A percentile compares a stretch with the other conserved stretches of the same genome.
These are phyloP conservation scores for Aspergillus sp. DNA, from an alignment of 2,329 filamentous ascomycete genomes.

Conservation along the genomic window DNA sequence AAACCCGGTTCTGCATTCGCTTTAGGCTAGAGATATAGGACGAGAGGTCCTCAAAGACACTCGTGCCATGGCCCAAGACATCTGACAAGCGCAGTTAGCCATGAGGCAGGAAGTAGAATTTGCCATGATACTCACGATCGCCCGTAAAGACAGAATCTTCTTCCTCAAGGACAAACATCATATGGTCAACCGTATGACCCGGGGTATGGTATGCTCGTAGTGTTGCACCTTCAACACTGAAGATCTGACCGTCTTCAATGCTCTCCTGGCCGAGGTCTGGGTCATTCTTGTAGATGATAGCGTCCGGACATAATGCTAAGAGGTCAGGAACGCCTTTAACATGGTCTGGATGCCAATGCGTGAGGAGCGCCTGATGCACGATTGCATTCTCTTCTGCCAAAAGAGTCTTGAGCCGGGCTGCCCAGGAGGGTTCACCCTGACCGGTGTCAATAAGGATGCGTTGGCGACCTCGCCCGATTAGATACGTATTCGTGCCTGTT, in stretches of 20 bases:
- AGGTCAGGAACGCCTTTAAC: conserved; percentile 74
- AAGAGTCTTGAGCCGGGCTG: conserved; percentile 62
- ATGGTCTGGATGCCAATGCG: conserved; percentile 93
- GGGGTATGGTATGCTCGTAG: conserved; percentile 68
- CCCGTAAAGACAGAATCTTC: conserved; percentile 84
- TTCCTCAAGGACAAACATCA: conserved; percentile 74
- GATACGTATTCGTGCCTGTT: conserved; percentile 86
- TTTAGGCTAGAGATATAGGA: conserved; percentile 69
- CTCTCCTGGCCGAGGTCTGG: conserved; percentile 54
- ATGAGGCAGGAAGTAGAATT: background rate
- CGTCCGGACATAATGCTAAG: conserved; percentile 62
- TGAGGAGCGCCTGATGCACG: conserved; percentile 72
- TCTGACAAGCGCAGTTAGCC: conserved; percentile 42
- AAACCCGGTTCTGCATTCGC: conserved; percentile 63
- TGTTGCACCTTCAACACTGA: conserved; percentile 58
- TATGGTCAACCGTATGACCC: conserved; percentile 81
- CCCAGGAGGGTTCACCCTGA: conserved; percentile 77
- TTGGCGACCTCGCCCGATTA: conserved; percentile 72
- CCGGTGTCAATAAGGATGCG: conserved; percentile 89
- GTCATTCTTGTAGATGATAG: conserved; percentile 66
- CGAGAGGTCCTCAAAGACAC: conserved; percentile 76
- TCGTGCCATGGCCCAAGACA: conserved; percentile 81
- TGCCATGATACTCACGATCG: conserved; percentile 57
- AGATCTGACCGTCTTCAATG: conserved; percentile 59
- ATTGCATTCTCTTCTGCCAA: conserved; percentile 68